These are phyloP conservation scores for Pichia sp. DNA, from an alignment of 1,139 yeast genomes.

Conservation along the genomic window DNA sequence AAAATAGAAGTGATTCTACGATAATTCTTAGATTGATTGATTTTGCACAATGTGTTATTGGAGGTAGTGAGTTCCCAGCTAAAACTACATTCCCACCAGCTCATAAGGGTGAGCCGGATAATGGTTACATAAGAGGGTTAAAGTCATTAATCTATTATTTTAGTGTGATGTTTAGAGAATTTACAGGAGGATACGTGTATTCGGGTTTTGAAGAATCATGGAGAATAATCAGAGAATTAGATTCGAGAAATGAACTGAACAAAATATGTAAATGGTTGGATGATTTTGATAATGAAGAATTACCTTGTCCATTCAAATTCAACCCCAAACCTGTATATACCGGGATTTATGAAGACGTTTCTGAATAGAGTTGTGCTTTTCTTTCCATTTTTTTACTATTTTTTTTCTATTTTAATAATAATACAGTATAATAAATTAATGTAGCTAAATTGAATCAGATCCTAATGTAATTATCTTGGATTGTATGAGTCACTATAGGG, in stretches of 20 bases:
- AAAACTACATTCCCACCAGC: constrained; percentile 58
- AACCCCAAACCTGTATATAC: constrained; percentile 20
- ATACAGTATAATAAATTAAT: not conserved
- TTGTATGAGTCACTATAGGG: constrained; percentile 14
- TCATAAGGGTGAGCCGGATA: constrained; percentile 58
- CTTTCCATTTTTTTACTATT: too few relatives aligned
- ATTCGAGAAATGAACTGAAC: constrained; percentile 23
- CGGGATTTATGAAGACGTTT: constrained; percentile 24
- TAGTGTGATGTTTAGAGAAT: constrained; percentile 42
- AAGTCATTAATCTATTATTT: constrained; percentile 60
- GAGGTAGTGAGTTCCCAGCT: constrained; percentile 42
- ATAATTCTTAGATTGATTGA: constrained; percentile 72
- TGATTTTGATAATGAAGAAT: constrained; percentile 36
- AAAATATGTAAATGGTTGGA: constrained; percentile 44
- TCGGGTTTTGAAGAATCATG: constrained; percentile 20
- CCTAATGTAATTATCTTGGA: too few relatives aligned
- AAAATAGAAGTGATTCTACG: constrained; percentile 19
- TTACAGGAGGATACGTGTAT: constrained; percentile 34
- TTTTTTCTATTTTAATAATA: not conserved
- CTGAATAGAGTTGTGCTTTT: constrained; percentile 21
- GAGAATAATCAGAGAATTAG: constrained; percentile 28
- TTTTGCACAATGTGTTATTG: constrained; percentile 91
- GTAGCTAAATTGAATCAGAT: not conserved
- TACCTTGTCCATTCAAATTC: constrained; percentile 22
- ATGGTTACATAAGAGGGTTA: constrained; percentile 81